These are phyloP conservation scores for Papiliotrema terrestris DNA, from an alignment of 1,284 basidiomycete species.

Conservation along the genomic window DNA sequence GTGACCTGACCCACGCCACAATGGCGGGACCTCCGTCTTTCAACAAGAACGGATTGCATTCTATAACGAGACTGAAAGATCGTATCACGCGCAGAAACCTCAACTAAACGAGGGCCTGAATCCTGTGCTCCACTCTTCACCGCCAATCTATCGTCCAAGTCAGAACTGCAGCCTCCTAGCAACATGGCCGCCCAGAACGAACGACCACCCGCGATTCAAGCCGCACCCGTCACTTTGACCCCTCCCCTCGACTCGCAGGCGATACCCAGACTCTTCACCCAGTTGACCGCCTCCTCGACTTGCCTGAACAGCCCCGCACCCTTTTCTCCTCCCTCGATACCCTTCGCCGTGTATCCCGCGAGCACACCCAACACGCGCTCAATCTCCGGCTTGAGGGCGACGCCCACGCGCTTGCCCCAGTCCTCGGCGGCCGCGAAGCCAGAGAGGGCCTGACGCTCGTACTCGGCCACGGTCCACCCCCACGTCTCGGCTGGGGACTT, in stretches of 20 bases:
- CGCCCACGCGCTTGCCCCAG: conserved; percentile 40
- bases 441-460: conserved; percentile 43
- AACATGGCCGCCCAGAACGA: no score
- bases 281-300: conserved; percentile 33
- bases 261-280: conserved; percentile 43
- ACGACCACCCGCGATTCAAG: conserved; percentile 2
- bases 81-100: no score
- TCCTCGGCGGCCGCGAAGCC: conserved; percentile 50
- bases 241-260: conserved; percentile 41
- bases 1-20: no score
- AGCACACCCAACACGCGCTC: conserved; percentile 32
- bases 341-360: conserved; percentile 8
- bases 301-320: conserved; percentile 4
- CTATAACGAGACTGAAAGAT: no score
- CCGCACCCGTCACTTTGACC: conserved; percentile 28
- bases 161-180: no score
- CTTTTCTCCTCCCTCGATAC: conserved; percentile 12
- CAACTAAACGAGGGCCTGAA: no score
- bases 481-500: conserved; percentile 39
- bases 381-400: conserved; percentile 45
- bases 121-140: no score
- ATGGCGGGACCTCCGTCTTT: no score
- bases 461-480: conserved; percentile 41
- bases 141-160: no score
- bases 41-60: no score